Conservation (phyloP, 306 rosid species). For the Acacia melanoxylon region DNA sequence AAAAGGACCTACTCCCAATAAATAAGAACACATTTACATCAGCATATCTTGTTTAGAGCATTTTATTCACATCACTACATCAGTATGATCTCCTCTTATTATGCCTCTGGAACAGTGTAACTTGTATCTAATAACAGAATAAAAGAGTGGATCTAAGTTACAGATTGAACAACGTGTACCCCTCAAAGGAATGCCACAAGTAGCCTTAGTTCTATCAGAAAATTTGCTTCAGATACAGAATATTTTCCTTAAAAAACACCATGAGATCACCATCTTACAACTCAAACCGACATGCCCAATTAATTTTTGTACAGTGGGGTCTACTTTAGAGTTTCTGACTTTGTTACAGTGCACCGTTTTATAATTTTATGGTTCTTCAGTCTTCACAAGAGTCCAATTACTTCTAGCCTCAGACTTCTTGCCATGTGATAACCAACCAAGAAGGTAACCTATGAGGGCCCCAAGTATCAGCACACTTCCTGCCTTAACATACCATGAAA, state of each 20-base stretch:
- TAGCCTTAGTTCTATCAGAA: background rate
- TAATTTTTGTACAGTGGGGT: background rate
- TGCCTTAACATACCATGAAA: slow-evolving; percentile 45
- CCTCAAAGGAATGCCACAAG: background rate
- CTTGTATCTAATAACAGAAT: background rate
- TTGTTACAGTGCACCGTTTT: slow-evolving; percentile 9
- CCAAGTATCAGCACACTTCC: slow-evolving; percentile 70
- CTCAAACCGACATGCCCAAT: background rate
- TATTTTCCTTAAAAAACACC: background rate
- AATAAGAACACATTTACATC: background rate
- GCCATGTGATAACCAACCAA: slow-evolving; percentile 61
- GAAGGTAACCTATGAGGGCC: slow-evolving; percentile 63
- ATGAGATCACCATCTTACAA: background rate
- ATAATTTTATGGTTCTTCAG: slow-evolving; percentile 55
- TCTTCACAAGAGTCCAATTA: slow-evolving; percentile 72
- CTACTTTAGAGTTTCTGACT: background rate
- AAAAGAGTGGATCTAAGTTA: background rate
- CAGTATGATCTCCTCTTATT: background rate
- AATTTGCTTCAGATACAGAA: background rate
- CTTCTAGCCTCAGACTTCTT: slow-evolving; percentile 38
- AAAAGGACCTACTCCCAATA: background rate
- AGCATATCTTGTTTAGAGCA: background rate
- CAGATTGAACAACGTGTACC: background rate
- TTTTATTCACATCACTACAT: background rate
- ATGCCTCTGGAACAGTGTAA: background rate